Evolutionary conservation across 1,284 basidiomycete genomes (phyloP).

Genomic region (Inonotus obliquus): DNA sequence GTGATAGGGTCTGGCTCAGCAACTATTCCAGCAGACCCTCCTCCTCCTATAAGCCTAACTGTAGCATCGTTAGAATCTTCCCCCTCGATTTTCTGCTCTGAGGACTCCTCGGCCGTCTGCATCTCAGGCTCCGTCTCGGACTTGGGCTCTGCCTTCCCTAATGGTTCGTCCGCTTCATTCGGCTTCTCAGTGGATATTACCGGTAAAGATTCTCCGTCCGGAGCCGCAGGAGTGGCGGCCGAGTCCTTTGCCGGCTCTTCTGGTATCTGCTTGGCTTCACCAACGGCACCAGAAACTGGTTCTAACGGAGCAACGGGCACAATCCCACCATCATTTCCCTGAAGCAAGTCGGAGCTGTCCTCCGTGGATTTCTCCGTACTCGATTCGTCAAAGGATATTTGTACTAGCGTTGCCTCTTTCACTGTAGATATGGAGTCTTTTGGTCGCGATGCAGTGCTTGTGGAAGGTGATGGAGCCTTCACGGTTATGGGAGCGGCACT

Average conservation of each 20-base stretch:
- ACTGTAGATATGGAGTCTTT: slow-evolving; percentile 11
- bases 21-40: slow-evolving; percentile 37
- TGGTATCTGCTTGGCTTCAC: not conserved
- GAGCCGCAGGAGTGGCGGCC: slow-evolving; percentile 2
- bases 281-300: slow-evolving; percentile 8
- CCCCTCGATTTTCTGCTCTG: slow-evolving; percentile 2
- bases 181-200: slow-evolving; percentile 5
- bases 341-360: slow-evolving; percentile 9
- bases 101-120: slow-evolving; percentile 22
- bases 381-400: slow-evolving; percentile 10
- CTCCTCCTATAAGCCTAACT: slow-evolving; percentile 54
- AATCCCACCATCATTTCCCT: slow-evolving; percentile 1
- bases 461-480: slow-evolving; percentile 15
- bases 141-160: not conserved
- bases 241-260: not conserved
- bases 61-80: slow-evolving; percentile 30
- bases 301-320: slow-evolving; percentile 14
- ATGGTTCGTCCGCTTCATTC: slow-evolving; percentile 19
- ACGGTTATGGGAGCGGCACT: slow-evolving; percentile 10
- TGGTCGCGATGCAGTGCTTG: slow-evolving; percentile 4
- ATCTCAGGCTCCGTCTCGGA: slow-evolving; percentile 14
- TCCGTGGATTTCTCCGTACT: slow-evolving; percentile 4
- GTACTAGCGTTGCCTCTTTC: slow-evolving; percentile 17
- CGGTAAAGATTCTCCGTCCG: not conserved
- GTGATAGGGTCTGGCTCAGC: slow-evolving; percentile 23